Conservation (phyloP, 106 monocot species). For the Agapanthus africanus region DNA sequence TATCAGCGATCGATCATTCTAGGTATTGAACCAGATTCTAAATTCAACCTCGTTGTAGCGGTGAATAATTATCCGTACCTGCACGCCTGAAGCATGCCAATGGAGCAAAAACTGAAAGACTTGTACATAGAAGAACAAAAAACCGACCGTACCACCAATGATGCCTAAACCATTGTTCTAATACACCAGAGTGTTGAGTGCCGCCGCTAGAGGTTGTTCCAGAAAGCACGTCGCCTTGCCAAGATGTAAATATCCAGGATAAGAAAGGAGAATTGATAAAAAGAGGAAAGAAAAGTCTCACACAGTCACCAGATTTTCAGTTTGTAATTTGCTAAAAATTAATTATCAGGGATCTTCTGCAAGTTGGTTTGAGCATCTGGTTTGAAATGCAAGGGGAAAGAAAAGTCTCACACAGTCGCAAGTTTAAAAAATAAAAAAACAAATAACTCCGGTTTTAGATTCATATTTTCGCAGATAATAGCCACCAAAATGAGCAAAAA, state of each 20-base stretch:
- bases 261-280: too few species aligned
- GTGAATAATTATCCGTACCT: too few species aligned
- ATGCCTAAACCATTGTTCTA: slow-evolving; percentile 65
- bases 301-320: too few species aligned
- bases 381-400: neutral
- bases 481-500: neutral
- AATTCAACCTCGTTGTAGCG: too few species aligned
- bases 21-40: too few species aligned
- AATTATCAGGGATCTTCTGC: neutral
- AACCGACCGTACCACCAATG: slow-evolving; percentile 64
- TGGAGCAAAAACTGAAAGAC: slow-evolving; percentile 47
- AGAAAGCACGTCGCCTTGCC: slow-evolving; percentile 60
- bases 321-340: neutral
- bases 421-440: neutral
- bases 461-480: neutral
- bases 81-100: slow-evolving; percentile 60
- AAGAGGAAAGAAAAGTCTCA: too few species aligned
- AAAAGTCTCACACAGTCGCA: neutral
- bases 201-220: slow-evolving; percentile 54
- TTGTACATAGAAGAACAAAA: slow-evolving; percentile 43
- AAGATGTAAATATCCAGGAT: neutral
- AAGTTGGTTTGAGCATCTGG: neutral
- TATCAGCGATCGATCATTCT: neutral
- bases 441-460: neutral
- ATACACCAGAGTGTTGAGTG: slow-evolving; percentile 49